Base-by-base conservation (phyloP, 148 eudicot genomes). In the Persicaria tinctoria region DNA sequence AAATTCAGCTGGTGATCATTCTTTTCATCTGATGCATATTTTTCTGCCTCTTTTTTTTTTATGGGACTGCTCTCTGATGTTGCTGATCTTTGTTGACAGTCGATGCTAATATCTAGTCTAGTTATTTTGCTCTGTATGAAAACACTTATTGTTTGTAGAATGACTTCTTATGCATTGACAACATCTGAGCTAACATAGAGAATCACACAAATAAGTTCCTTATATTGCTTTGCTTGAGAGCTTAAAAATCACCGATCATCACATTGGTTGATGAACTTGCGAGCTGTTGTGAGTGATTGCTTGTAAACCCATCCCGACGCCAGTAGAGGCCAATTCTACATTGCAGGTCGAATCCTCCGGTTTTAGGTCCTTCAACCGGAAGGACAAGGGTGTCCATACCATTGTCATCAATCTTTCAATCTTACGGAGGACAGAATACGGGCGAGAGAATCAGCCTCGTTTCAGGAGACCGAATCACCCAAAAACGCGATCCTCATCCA, bases 21-120 rank as follows among this genome's bases (percentile, higher is more conserved):
- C 70, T 66, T 41, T 66, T 66, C 70, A 41, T 66, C 70, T 66
- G 18, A 66, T 66, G 46, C 70, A 38, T 64, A 64, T 3, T 64
- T 41, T 38, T 12, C 7, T 64, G 11, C 46, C 47, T 32, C 41
- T 32, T 12, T 64, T 32, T 12, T 64, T 23, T 23, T 23, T 50
- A 66, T 41, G 41, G 48, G 14, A 66, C 44, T 66, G 70, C 70
- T 66, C 48, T 60, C 9, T 23, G 5, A 60, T 60, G 68, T 60
- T 20, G 47, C 70, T 41, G 18, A 41, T 66, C 48, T 12, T 60
- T 66, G 70, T 6, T 14, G 16, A 11, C 48, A 13, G 70, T 6
- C 44, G 16, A 11, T 18, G 5, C 70, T 66, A 66, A 13, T 66
- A 66, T 11, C 48, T 66, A 66, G 70, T 32, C 70, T 66, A 12